These are phyloP conservation scores for Diaporthe vexans DNA, from an alignment of 2,329 filamentous ascomycete genomes.

Conservation along the genomic window DNA sequence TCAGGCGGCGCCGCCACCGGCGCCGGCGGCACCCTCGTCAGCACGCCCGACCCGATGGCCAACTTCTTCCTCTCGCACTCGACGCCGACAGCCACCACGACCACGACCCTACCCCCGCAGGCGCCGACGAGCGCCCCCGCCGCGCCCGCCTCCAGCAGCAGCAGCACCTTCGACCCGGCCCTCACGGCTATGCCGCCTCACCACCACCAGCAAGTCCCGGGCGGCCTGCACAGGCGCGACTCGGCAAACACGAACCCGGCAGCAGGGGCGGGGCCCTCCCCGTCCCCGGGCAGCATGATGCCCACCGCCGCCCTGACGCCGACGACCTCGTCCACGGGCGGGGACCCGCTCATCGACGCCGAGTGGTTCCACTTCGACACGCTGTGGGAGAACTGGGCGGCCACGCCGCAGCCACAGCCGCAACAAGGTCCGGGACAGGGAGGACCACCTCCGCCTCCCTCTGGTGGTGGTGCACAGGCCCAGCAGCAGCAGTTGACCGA, in stretches of 20 bases:
- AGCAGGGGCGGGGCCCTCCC: constrained; percentile 1
- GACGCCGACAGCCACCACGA: constrained; percentile 11
- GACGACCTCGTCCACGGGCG: constrained; percentile 31
- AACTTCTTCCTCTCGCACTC: constrained; percentile 39
- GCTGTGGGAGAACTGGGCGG: constrained; percentile 40
- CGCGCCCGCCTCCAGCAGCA: background rate
- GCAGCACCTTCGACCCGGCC: constrained; percentile 12
- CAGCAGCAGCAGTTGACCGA: constrained; percentile 33
- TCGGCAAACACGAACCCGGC: constrained; percentile 21
- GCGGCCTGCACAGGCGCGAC: constrained; percentile 17
- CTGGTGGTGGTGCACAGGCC: background rate
- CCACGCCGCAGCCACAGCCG: background rate
- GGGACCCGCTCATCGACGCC: constrained; percentile 35
- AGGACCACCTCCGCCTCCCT: background rate
- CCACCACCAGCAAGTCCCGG: background rate
- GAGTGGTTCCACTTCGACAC: constrained; percentile 42
- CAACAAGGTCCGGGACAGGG: background rate
- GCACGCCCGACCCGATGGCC: constrained; percentile 38
- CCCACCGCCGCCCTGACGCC: constrained; percentile 37
- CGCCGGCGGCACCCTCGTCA: constrained; percentile 13
- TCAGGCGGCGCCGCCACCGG: background rate
- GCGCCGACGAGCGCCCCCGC: constrained; percentile 19
- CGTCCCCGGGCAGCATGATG: constrained; percentile 27
- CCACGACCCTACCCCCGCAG: background rate
- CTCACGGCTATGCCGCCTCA: constrained; percentile 2